Evolutionary conservation across 257 asterid species (phyloP), one percentile per base, ranked within the genome.

Genomic region (Solanum paucissectum): DNA sequence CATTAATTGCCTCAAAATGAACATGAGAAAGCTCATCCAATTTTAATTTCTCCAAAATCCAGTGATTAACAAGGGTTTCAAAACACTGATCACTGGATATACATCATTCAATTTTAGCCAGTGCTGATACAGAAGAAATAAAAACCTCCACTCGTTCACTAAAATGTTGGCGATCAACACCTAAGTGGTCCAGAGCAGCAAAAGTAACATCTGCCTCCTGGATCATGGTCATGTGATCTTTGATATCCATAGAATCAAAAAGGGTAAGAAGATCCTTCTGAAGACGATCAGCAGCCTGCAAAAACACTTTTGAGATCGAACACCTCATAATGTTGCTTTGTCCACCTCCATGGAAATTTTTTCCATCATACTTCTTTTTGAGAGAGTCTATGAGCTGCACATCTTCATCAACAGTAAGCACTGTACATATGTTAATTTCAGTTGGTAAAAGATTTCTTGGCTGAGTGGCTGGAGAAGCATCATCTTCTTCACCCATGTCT

Each of bases 151-250:
- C 89, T 12, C 88, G 90, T 18, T 81, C 58, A 86, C 91, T 81
- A 72, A 92, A 87, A 71, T 89, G 87, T 86, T 83, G 86, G 79
- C 87, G 64, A 66, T 90, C 88, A 4, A 86, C 40, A 27, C 27
- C 32, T 58, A 92, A 81, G 16, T 62, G 85, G 75, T 88, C 93
- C 21, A 93, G 86, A 29, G 96, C 95, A 42, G 89, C 87, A 88
- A 90, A 93, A 3, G 93, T 90, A 37, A 81, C 86, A 69, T 91
- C 86, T 29, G 94, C 91, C 34, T 77, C 95, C 34, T 44, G 82
- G 36, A 29, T 73, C 93, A 93, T 92, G 88, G 90, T 62, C 60
- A 87, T 86, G 18, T 93, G 93, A 87, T 93, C 93, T 55, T 87
- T 87, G 60, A 79, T 72, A 86, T 90, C 91, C 89, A 83, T 86